Evolutionary conservation across 169 alveolate genomes (phyloP), one percentile per base, ranked within the genome.

Genomic region (Plasmodium gaboni): DNA sequence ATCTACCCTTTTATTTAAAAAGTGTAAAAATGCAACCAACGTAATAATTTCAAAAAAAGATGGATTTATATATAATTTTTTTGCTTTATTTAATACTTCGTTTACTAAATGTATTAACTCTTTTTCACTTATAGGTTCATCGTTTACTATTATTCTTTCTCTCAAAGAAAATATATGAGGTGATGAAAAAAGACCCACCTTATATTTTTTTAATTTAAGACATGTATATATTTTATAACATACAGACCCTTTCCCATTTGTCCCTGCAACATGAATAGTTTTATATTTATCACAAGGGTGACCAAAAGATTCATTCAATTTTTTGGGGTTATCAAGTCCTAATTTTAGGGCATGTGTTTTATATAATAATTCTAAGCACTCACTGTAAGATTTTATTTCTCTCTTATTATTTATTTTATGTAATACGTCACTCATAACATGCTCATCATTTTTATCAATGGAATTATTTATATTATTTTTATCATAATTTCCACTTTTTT

Each of bases 231-330:
- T 90, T 89, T 96, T 96, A 59, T 85, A 50, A 9, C 96, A 69
- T 5, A 96, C 98, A 13, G 98, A 94, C 0, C 98, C 98, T 91
- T 97, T 97, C 48, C 99, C 98, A 89, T 96, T 96, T 4, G 98
- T 96, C 8, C 99, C 99, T 9, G 98, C 96, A 26, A 97, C 91
- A 63, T 97, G 99, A 0, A 97, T 88, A 57, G 83, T 76, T 85
- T 95, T 90, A 53, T 92, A 93, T 5, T 70, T 63, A 12, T 91
- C 67, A 9, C 95, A 91, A 28, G 98, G 98, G 59, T 94, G 92
- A 7, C 93, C 95, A 17, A 95, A 76, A 32, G 80, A 51, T 60
- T 72, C 80, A 22, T 85, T 86, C 53, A 93, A 17, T 57, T 46
- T 15, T 24, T 69, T 48, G 9, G 71, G 46, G 17, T 83, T 53